Evolutionary conservation across 2,329 filamentous ascomycete species (phyloP), one percentile per base, ranked within the genome.

Genomic region (Alternaria triticimaculans): DNA sequence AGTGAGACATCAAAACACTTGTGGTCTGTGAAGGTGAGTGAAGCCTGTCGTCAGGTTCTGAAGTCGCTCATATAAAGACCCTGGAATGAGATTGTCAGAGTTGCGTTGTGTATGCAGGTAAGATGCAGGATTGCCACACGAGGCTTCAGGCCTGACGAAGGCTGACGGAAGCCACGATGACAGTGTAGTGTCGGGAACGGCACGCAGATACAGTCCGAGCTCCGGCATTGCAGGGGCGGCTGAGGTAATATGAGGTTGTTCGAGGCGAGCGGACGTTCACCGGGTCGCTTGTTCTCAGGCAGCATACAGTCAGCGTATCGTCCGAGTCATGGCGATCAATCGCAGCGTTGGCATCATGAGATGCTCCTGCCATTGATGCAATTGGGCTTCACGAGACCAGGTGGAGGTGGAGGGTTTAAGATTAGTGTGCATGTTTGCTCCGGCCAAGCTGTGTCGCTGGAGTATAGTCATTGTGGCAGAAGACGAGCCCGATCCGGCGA

Each of bases 231-330:
- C 49, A 51, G 49, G 49, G 49, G 20, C 18, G 28, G 18, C 18
- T 51, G 49, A 51, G 49, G 49, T n/a, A 37, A 51, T 33, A 51
- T 51, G 49, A 51, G 49, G 49, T 23, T 51, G 18, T 51, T 51
- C 28, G 49, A 11, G 49, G 28, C 49, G 8, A n/a, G 48, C 12
- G 26, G 26, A 33, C 26, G 15, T 21, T n/a, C 18, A 51, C 18
- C 26, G 12, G 25, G 49, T 33, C 9, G 49, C 49, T 14, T 33
- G 18, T 30, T 33, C 20, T 8, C 18, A 51, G 18, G 28, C 12
- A 10, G 28, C 49, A 51, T 51, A 51, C 26, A 33, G 28, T 51
- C 49, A 33, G 28, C 28, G 8, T 7, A 10, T n/a, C 12, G 12
- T 21, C 2, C 26, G 49, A 51, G 18, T 21, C 49, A 51, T 33